Base-by-base conservation (phyloP, 2,329 filamentous ascomycete species). In the Stemphylium beticola region DNA sequence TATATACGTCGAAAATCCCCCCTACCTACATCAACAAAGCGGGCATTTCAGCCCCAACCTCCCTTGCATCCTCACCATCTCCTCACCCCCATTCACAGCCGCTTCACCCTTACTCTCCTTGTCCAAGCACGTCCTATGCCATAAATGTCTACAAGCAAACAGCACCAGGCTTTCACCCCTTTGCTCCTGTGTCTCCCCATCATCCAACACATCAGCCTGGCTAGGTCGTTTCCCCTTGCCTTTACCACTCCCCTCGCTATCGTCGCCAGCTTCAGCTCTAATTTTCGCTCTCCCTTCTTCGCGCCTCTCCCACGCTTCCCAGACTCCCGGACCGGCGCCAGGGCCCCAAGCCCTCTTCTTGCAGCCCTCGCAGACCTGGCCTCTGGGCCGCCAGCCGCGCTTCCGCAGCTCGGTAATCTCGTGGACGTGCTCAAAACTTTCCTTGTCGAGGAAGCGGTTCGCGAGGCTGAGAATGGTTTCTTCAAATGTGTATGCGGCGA, bases 401-500 rank as follows among this genome's bases (percentile, higher is more conserved):
- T 93, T 89, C 2, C 95, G 83, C 5, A 95, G 83, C 49, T 84
- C 82, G 7, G 90, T 86, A 4, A 92, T 88, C 63, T 90, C 85
- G 38, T 87, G 82, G 32, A 99, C 91, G 60, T 91, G 89, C 36
- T 89, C 85, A 67, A 98, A 99, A 5, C 96, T 82, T 67, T 95
- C 95, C 63, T 92, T 88, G 59, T 96, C 93, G 0, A 99, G 82
- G 51, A 99, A 86, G 4, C 89, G 84, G 72, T 93, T 96, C 0
- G 95, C 92, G 3, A 99, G 84, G 1, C 85, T 83, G 17, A 99
- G 83, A 14, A 99, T 90, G 0, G 90, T 93, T 73, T 93, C 91
- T 74, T 99, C 95, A 72, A 98, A 97, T 0, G 92, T 89, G 72
- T 99, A 99, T 0, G 95, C 93, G 0, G 93, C 87, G 77, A 99